These are phyloP conservation scores for Cordyceps cateniannulata DNA, from an alignment of 2,329 filamentous ascomycete species.

Conservation along the genomic window DNA sequence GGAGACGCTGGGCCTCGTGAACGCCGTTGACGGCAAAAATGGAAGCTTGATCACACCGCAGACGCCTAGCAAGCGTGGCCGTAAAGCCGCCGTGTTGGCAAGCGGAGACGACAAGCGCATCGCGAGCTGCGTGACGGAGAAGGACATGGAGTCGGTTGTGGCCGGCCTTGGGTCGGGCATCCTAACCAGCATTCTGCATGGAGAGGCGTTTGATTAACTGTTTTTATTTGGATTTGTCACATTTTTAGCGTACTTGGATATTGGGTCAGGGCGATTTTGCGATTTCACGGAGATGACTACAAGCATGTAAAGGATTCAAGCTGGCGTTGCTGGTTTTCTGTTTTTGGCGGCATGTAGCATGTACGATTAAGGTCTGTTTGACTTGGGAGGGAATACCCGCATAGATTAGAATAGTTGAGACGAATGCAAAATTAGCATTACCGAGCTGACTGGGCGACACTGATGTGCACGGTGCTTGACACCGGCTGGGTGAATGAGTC, in stretches of 20 bases:
- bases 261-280: not conserved
- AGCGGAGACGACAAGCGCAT: slow-evolving; percentile 68
- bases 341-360: not conserved
- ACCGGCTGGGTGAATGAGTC: not conserved
- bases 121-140: slow-evolving; percentile 72
- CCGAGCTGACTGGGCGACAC: not conserved
- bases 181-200: slow-evolving; percentile 54
- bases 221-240: not conserved
- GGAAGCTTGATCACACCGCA: slow-evolving; percentile 58
- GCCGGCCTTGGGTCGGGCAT: slow-evolving; percentile 56
- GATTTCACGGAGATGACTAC: not conserved
- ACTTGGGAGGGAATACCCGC: not conserved
- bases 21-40: slow-evolving; percentile 60
- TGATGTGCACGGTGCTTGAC: not conserved
- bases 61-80: slow-evolving; percentile 65
- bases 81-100: slow-evolving; percentile 52
- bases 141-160: slow-evolving; percentile 67
- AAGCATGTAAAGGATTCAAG: not conserved
- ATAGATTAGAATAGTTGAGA: not conserved
- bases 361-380: not conserved
- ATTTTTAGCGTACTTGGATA: not conserved
- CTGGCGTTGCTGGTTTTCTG: slow-evolving; percentile 2
- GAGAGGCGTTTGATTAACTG: slow-evolving; percentile 48
- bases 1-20: slow-evolving; percentile 79
- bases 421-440: not conserved